phyloP scores from a whole-genome alignment of 495 filamentous ascomycete species.

The Podospora bellae-mahoneyi region DNA sequence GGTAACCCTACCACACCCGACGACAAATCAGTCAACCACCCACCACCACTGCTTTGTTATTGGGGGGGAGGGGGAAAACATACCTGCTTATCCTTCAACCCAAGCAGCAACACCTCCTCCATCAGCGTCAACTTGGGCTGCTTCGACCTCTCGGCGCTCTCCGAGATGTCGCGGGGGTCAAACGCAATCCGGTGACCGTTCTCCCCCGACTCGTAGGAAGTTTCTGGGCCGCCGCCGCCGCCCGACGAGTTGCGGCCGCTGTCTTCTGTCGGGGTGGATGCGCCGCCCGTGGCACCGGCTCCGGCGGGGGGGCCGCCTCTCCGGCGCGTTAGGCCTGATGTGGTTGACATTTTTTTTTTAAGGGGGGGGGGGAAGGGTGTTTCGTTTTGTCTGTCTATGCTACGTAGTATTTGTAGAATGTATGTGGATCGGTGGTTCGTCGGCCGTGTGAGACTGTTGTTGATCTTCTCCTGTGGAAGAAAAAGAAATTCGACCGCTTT shows the following conservation, averaged over 20 bases:
- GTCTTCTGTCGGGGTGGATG: conserved; percentile 39
- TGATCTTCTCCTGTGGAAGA: not conserved
- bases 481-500: not conserved
- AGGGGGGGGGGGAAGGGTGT: not conserved
- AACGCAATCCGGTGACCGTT: conserved; percentile 99
- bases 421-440: not conserved
- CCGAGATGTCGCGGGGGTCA: conserved; percentile 94
- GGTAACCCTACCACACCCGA: conserved; percentile 65
- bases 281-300: conserved; percentile 31
- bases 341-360: conserved; percentile 29
- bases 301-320: conserved; percentile 27
- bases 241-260: conserved; percentile 54
- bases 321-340: conserved; percentile 38
- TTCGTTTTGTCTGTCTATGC: not conserved
- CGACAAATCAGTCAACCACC: not conserved
- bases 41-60: too few relatives aligned
- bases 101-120: conserved; percentile 94
- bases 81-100: conserved; percentile 98
- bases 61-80: conserved; percentile 14
- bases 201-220: conserved; percentile 85
- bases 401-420: not conserved
- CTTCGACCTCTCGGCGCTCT: conserved; percentile 93
- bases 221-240: conserved; percentile 65
- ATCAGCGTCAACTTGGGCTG: conserved; percentile 97
- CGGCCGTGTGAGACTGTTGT: too few relatives aligned